Base-by-base conservation (phyloP, 345 rosid species). In the Passiflora organensis region DNA sequence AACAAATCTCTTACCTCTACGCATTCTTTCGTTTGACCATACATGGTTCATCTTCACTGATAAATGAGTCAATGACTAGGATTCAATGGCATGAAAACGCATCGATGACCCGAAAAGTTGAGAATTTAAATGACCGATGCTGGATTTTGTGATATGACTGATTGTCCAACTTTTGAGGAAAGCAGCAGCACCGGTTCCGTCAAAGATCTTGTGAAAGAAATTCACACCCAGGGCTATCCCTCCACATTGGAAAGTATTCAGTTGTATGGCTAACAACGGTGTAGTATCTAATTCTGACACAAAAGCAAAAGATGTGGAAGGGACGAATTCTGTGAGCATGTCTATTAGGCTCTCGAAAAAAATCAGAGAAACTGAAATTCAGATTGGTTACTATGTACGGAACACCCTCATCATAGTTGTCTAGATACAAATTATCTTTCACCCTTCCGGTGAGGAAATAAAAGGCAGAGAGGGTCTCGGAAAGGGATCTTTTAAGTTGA, bases 151-250 rank as follows among this genome's bases (percentile, higher is more conserved):
- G 36, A 6, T 0, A 11, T 11, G 24, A 28, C 14, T 55, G 10
- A 20, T 21, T 41, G 59, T 47, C 59, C 59, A 55, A 24, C 36
- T 21, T n/a, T 41, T 42, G 20, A 55, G 14, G 38, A 55, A 55
- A n/a, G 48, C 13, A 10, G 10, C n/a, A 14, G 1, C 20, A 1
- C 21, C 42, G 17, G 8, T 12, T 41, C 6, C 48, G 16, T 55
- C 59, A 43, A 24, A 15, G 14, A 55, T 15, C n/a, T 55, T 55
- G 48, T 55, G 48, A 13, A 25, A n/a, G 2, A 55, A 22, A 20
- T 37, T 23, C 36, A 42, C 20, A 5, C 48, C 59, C 8, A 55
- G 32, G 1, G 37, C 59, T 10, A 24, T 21, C 15, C 48, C 59
- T n/a, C 59, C 48, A 12, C 59, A 42, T 6, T 39, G 22, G 42